Conservation (phyloP, 805 yeast genomes). For the Ogataea pini region DNA sequence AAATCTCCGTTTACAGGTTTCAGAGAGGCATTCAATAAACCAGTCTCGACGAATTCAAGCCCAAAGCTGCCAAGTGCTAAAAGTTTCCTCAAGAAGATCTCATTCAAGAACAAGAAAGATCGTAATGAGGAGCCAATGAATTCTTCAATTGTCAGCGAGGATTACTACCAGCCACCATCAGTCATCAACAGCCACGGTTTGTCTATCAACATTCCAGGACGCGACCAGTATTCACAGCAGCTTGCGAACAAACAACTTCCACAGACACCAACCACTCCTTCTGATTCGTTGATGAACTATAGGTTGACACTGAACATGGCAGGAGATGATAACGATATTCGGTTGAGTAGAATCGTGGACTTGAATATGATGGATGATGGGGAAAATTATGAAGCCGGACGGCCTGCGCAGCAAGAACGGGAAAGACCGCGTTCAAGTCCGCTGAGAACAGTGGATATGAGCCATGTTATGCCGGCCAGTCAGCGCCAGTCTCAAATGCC, state of each 20-base stretch:
- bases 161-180: conserved; percentile 11
- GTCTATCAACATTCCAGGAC: conserved; percentile 16
- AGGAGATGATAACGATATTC: conserved; percentile 23
- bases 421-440: conserved; percentile 3
- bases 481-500: not conserved
- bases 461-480: not conserved
- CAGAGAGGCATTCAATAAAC: conserved; percentile 25
- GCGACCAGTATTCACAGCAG: not conserved
- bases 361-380: conserved; percentile 11
- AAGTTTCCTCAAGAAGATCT: conserved; percentile 24
- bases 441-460: conserved; percentile 4
- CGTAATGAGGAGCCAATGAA: conserved; percentile 4
- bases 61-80: conserved; percentile 24
- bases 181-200: conserved; percentile 14
- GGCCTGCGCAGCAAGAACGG: not conserved
- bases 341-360: conserved; percentile 24
- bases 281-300: conserved; percentile 30
- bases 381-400: not conserved
- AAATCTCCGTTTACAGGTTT: conserved; percentile 25
- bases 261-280: conserved; percentile 26
- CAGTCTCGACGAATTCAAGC: conserved; percentile 15
- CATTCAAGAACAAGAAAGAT: conserved; percentile 19
- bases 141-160: conserved; percentile 5
- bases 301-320: conserved; percentile 28
- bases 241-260: conserved; percentile 20